These are phyloP conservation scores for Fusarium xylarioides DNA, from an alignment of 2,329 filamentous ascomycete species.

Conservation along the genomic window DNA sequence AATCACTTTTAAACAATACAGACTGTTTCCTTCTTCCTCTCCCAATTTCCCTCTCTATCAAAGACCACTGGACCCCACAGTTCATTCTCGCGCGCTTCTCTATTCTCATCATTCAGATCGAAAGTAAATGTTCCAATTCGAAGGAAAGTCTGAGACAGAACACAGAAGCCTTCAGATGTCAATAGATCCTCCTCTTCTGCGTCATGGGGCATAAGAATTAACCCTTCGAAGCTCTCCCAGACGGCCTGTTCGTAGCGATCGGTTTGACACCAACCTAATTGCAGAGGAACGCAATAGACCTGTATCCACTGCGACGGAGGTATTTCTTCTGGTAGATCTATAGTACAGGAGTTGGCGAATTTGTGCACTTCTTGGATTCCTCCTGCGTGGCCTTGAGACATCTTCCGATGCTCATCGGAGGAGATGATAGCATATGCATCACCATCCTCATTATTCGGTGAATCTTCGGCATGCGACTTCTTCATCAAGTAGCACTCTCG, in stretches of 20 bases:
- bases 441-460: accelerated
- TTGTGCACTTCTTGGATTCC: too few relatives aligned
- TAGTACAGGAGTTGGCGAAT: neutral
- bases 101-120: neutral
- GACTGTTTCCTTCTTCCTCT: neutral
- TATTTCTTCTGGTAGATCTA: neutral
- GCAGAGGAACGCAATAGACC: neutral
- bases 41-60: neutral
- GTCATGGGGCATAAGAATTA: neutral
- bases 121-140: neutral
- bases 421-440: neutral
- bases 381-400: too few relatives aligned
- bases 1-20: neutral
- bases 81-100: neutral
- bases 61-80: neutral
- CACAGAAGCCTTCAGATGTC: neutral
- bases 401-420: neutral
- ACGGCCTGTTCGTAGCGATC: conserved; percentile 4
- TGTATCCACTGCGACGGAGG: neutral
- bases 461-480: accelerated
- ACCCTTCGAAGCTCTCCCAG: conserved; percentile 3
- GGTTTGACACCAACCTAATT: neutral
- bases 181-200: accelerated
- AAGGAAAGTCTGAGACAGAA: neutral
- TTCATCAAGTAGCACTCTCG: neutral